Evolutionary conservation across 441 rosid species (phyloP).

Genomic region (Manihot esculenta): DNA sequence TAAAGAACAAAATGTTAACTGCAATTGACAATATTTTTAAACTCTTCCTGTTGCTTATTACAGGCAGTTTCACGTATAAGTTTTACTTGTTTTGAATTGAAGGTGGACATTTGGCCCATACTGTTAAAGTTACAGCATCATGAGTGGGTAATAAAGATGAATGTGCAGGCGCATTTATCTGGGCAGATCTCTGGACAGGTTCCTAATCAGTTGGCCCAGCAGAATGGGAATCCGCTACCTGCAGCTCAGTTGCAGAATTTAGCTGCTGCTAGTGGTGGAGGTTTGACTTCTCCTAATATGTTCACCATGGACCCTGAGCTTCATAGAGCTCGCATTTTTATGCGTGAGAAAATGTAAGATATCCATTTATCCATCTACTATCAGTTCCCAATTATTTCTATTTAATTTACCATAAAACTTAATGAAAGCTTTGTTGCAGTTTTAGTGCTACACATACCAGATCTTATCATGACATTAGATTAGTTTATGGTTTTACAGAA

Average conservation of each 20-base stretch:
- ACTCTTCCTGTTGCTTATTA: not conserved
- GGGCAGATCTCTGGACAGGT: slow-evolving; percentile 81
- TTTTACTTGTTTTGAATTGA: not conserved
- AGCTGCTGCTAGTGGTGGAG: slow-evolving; percentile 38
- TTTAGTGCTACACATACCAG: not conserved
- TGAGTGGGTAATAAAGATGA: slow-evolving; percentile 43
- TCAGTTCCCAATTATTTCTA: not conserved
- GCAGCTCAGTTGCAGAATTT: slow-evolving; percentile 67
- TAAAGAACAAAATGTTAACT: not conserved
- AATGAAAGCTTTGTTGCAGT: not conserved
- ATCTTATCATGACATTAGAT: not conserved
- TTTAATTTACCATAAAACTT: not conserved
- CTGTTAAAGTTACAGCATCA: slow-evolving; percentile 17
- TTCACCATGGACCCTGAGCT: slow-evolving; percentile 43
- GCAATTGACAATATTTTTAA: not conserved
- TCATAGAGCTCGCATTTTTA: slow-evolving; percentile 39
- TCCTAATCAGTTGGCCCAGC: slow-evolving; percentile 76
- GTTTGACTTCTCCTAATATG: slow-evolving; percentile 23
- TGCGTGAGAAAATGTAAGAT: slow-evolving; percentile 72
- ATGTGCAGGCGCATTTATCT: slow-evolving; percentile 81
- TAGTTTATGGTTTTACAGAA: not conserved
- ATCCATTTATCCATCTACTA: not conserved
- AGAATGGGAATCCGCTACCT: slow-evolving; percentile 64
- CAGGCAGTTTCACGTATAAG: not conserved
- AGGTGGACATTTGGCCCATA: slow-evolving; percentile 2